Base-by-base conservation (phyloP, 805 yeast genomes). In the Ogataea salicorniae region DNA sequence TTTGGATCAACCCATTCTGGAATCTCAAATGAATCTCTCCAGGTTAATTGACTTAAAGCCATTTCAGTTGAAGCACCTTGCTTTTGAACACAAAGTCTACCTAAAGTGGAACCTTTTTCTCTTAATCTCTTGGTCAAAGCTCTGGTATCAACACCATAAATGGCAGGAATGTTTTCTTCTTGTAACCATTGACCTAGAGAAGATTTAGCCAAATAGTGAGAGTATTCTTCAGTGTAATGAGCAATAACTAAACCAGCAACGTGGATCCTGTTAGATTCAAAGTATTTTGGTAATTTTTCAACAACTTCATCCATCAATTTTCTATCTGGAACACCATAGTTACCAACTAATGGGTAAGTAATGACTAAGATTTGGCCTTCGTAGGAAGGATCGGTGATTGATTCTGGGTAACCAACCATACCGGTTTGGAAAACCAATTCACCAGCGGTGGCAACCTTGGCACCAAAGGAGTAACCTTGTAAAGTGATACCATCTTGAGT, bases 351-450 rank as follows among this genome's bases (percentile, higher is more conserved):
- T 26, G 99, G 99, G 69, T 83, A 94, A 46, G 99, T 94, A 70
- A 94, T 87, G 54, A 94, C 97, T 67, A 94, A 74, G 63, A 94
- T 92, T 73, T 94, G 99, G 54, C 99, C 99, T 65, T 87, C 91
- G 71, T 94, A 94, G 40, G 98, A 94, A 51, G 99, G 99, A 71
- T 94, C 99, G 37, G 99, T 90, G 69, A 94, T 81, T 45, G 97
- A 83, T 71, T 94, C 99, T 38, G 98, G 99, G 69, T 94, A 94
- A 53, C 99, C 99, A 59, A 94, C 98, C 97, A 94, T 91, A 75
- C 99, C 98, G 54, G 99, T 94, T 72, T 95, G 98, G 81, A 94
- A 94, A 51, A 94, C 99, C 61, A 95, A 81, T 74, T 94, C 99
- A 78, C 99, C 99, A 48, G 98, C 95, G 48, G 83, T 81, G 23